These are phyloP conservation scores for Pseudomassariella vexata DNA, from an alignment of 2,329 filamentous ascomycete genomes.

Conservation along the genomic window DNA sequence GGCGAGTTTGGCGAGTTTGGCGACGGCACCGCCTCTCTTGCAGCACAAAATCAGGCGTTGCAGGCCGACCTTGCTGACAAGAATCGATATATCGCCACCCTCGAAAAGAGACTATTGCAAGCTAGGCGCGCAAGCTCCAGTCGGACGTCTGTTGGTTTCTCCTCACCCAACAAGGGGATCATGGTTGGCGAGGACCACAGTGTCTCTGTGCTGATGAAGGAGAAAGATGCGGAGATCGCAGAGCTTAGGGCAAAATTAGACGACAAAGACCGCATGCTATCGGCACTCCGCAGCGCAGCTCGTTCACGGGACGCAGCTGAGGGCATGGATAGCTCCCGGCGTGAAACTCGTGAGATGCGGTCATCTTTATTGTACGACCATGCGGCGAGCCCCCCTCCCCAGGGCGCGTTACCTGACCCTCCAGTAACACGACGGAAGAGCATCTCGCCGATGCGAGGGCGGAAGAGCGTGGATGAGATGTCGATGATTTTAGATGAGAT, in stretches of 20 bases:
- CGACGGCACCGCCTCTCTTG: conserved; percentile 75
- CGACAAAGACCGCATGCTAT: conserved; percentile 91
- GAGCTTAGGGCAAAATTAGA: conserved; percentile 85
- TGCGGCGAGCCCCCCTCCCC: conserved; percentile 25
- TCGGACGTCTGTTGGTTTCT: conserved; percentile 71
- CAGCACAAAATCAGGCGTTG: conserved; percentile 83
- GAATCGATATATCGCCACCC: conserved; percentile 89
- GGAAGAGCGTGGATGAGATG: conserved; percentile 80
- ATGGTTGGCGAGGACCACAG: conserved; percentile 76
- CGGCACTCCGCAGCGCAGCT: conserved; percentile 77
- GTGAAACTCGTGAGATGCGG: conserved; percentile 14
- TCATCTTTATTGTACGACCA: conserved; percentile 24
- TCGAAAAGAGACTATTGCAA: conserved; percentile 88
- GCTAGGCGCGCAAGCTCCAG: conserved; percentile 86
- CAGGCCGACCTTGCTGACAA: conserved; percentile 96
- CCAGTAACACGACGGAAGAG: conserved; percentile 20
- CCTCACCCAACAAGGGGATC: conserved; percentile 53
- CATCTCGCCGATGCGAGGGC: conserved; percentile 36
- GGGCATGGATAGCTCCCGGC: conserved; percentile 24
- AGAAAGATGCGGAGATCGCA: conserved; percentile 89
- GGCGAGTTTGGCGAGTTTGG: conserved; percentile 75
- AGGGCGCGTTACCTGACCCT: conserved; percentile 23
- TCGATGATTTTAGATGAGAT: conserved; percentile 92
- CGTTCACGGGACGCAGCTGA: conserved; percentile 81
- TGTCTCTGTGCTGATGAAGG: conserved; percentile 65